Conservation (phyloP, 2,329 filamentous ascomycete species). For the Aspergillus carbonarius region DNA sequence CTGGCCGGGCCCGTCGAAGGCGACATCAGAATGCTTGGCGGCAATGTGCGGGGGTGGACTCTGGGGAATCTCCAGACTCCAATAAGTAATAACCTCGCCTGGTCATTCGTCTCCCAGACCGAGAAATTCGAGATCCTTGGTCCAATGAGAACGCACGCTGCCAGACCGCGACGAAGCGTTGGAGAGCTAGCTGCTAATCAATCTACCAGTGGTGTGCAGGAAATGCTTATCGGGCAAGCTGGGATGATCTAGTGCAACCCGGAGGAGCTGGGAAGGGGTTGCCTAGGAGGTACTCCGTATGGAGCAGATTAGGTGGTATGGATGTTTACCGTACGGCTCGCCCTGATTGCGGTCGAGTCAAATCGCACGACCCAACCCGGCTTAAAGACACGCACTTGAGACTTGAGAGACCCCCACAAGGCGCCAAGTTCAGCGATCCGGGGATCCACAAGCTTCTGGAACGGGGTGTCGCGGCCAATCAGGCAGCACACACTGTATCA, state of each 20-base stretch:
- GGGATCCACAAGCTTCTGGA: conserved; percentile 27
- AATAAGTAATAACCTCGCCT: neutral
- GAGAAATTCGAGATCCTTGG: neutral
- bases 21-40: conserved; percentile 9
- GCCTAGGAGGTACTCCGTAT: too few species aligned
- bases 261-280: neutral
- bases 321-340: neutral
- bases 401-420: conserved; percentile 19
- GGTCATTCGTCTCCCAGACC: neutral
- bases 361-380: conserved; percentile 6
- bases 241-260: conserved; percentile 4
- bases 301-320: conserved; percentile 4
- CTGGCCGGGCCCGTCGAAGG: neutral
- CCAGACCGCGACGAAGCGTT: neutral
- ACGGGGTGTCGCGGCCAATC: conserved; percentile 18
- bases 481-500: conserved; percentile 8
- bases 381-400: conserved; percentile 16
- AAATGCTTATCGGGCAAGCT: conserved; percentile 10
- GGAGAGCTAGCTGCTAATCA: neutral
- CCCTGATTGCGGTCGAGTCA: conserved; percentile 6
- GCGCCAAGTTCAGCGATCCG: conserved; percentile 22
- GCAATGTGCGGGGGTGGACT: conserved; percentile 17
- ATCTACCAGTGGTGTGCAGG: conserved; percentile 7
- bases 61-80: conserved; percentile 12
- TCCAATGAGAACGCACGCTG: neutral